phyloP scores from a whole-genome alignment of 169 alveolate species.

The Plasmodium blacklocki region DNA sequence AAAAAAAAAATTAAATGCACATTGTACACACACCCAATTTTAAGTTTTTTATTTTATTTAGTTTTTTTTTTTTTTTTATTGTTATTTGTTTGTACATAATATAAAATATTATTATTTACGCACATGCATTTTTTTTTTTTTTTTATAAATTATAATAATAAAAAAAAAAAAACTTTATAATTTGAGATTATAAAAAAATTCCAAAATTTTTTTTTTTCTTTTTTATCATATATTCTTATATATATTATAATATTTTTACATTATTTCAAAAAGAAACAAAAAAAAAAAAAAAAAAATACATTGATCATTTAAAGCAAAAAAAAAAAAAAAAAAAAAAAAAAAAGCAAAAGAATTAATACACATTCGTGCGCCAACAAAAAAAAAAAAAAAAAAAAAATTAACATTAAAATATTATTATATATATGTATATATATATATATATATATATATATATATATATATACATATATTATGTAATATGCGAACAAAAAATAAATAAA shows the following conservation, averaged over 20 bases:
- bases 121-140: constrained; percentile 3
- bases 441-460: constrained; percentile 4
- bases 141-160: no score
- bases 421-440: constrained; percentile 19
- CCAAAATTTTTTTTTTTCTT: not conserved
- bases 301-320: not conserved
- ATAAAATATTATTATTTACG: constrained; percentile 6
- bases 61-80: not conserved
- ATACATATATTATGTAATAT: constrained; percentile 4
- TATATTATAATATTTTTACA: not conserved
- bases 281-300: constrained; percentile 3
- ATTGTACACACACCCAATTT: constrained; percentile 10
- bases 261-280: not conserved
- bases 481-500: not conserved
- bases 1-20: constrained; percentile 27
- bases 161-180: not conserved
- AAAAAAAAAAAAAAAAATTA: not conserved
- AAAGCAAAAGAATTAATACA: constrained; percentile 5
- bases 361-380: constrained; percentile 5
- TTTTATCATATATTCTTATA: not conserved
- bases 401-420: not conserved
- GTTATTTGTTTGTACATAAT: not conserved
- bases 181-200: not conserved
- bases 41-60: not conserved
- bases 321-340: constrained; percentile 1